Conservation (phyloP, 2,329 filamentous ascomycete species). For the Orbilia ellipsospora region DNA sequence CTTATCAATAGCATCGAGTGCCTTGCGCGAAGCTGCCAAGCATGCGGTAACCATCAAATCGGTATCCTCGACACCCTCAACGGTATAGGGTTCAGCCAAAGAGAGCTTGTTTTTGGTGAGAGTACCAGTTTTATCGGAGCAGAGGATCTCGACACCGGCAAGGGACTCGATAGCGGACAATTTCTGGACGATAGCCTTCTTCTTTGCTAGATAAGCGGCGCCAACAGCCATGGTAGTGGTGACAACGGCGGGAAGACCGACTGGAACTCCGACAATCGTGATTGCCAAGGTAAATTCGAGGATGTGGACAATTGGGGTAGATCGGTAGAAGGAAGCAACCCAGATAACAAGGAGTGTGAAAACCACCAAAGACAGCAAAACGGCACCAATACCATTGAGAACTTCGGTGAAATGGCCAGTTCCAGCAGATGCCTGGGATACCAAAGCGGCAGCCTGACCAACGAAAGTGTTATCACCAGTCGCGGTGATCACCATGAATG, state of each 20-base stretch:
- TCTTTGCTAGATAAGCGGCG: slow-evolving; percentile 89
- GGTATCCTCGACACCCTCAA: slow-evolving; percentile 82
- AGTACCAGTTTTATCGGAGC: slow-evolving; percentile 93
- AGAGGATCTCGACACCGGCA: slow-evolving; percentile 91
- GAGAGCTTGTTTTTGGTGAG: slow-evolving; percentile 95
- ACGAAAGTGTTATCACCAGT: too few relatives aligned
- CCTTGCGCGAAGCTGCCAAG: slow-evolving; percentile 88
- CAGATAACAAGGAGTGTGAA: slow-evolving; percentile 84
- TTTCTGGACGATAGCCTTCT: slow-evolving; percentile 93
- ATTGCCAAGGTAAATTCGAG: slow-evolving; percentile 87
- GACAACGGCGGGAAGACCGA: slow-evolving; percentile 91
- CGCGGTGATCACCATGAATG: slow-evolving; percentile 60
- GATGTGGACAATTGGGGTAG: slow-evolving; percentile 80
- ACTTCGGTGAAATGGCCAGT: slow-evolving; percentile 92
- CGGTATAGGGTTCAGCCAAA: slow-evolving; percentile 83
- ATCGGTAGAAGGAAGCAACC: slow-evolving; percentile 90
- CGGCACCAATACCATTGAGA: slow-evolving; percentile 84
- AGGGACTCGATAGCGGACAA: slow-evolving; percentile 91
- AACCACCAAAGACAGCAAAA: slow-evolving; percentile 82
- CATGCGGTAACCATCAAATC: slow-evolving; percentile 94
- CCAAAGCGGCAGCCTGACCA: slow-evolving; percentile 73
- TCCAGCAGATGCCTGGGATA: slow-evolving; percentile 78
- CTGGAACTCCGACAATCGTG: slow-evolving; percentile 89
- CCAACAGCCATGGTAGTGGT: slow-evolving; percentile 96
- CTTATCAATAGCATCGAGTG: slow-evolving; percentile 94